Percentiles rank a stretch among this genome's conserved stretches.
phyloP scores from a whole-genome alignment of 805 yeast species.

The Ogataea dorogensis region DNA sequence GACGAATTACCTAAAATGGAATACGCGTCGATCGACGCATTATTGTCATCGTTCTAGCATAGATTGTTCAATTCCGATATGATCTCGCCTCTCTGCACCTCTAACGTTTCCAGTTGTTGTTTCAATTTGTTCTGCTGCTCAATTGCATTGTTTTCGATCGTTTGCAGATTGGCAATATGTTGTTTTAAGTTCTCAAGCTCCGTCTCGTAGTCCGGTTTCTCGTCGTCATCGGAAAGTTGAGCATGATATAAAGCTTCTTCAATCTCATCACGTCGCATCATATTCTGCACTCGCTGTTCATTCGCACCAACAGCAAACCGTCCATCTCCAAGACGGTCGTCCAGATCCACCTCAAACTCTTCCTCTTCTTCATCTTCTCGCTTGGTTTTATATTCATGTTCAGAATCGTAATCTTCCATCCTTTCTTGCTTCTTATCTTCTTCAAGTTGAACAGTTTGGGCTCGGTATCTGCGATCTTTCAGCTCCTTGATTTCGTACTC shows the following conservation, averaged over 20 bases:
- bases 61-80: constrained; percentile 4
- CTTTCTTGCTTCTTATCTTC: constrained; percentile 20
- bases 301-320: constrained; percentile 30
- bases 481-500: constrained; percentile 19
- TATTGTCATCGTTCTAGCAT: constrained; percentile 7
- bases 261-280: constrained; percentile 31
- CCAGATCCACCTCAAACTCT: constrained; percentile 22
- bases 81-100: constrained; percentile 2
- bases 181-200: constrained; percentile 3
- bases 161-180: constrained; percentile 3
- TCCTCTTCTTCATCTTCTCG: constrained; percentile 11
- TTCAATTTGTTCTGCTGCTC: constrained; percentile 1
- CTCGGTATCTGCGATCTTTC: constrained; percentile 23
- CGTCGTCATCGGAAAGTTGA: constrained; percentile 21
- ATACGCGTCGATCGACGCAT: constrained; percentile 12
- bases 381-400: constrained; percentile 12
- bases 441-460: constrained; percentile 11
- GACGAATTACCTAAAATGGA: constrained; percentile 18
- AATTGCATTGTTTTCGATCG: constrained; percentile 2
- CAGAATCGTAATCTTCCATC: constrained; percentile 24
- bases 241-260: constrained; percentile 36
- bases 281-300: constrained; percentile 28
- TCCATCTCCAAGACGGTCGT: constrained; percentile 27
- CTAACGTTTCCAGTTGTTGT: constrained; percentile 4
- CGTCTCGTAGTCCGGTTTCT: constrained; percentile 8